These are phyloP conservation scores for Vitis hybrid DNA, from an alignment of 177 flowering plant species.

Conservation along the genomic window DNA sequence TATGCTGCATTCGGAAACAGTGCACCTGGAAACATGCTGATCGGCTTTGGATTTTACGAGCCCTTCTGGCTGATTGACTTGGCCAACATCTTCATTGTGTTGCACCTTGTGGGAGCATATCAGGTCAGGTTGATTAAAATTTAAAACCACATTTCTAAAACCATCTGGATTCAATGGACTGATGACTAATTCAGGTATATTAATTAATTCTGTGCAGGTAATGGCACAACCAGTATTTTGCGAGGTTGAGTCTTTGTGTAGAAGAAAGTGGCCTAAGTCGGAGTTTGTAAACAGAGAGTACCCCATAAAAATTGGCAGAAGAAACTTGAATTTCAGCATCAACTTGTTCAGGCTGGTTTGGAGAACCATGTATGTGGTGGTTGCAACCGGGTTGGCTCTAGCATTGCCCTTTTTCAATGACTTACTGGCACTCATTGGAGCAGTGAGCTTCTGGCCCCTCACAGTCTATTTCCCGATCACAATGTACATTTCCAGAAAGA, in stretches of 20 bases:
- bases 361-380: conserved; percentile 41
- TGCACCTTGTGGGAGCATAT: conserved; percentile 61
- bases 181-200: no score
- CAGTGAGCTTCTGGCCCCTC: conserved; percentile 49
- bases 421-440: conserved; percentile 47
- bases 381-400: conserved; percentile 38
- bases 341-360: conserved; percentile 38
- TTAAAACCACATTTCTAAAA: no score
- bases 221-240: conserved; percentile 41
- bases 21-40: conserved; percentile 56
- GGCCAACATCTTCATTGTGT: conserved; percentile 50
- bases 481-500: conserved; percentile 42
- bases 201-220: conserved; percentile 29
- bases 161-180: no score
- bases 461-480: conserved; percentile 48
- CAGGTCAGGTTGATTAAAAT: conserved; percentile 32
- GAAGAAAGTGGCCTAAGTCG: conserved; percentile 28
- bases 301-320: conserved; percentile 15
- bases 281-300: conserved; percentile 31
- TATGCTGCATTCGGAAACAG: conserved; percentile 62
- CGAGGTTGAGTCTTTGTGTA: conserved; percentile 34
- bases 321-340: conserved; percentile 13
- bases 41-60: conserved; percentile 58
- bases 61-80: conserved; percentile 59
- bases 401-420: conserved; percentile 59